A percentile compares a stretch with the other conserved stretches of the same genome.
Conservation (phyloP, 1,139 yeast species). For the Hansenula sp. region DNA sequence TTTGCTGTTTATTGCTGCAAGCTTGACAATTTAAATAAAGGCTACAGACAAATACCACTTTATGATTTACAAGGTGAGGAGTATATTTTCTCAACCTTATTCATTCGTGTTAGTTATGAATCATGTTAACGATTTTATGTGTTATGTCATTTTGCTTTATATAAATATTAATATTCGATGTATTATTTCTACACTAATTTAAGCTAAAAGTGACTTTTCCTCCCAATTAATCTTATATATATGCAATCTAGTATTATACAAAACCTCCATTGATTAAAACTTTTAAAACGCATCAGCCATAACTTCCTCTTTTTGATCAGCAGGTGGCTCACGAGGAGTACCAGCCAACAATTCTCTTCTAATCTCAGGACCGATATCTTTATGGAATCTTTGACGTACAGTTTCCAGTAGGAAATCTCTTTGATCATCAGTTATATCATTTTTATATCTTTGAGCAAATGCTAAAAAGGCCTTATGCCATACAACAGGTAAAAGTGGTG, state of each 20-base stretch:
- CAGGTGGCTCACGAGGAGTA: slow-evolving; percentile 31
- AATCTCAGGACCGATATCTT: slow-evolving; percentile 87
- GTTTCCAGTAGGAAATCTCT: slow-evolving; percentile 90
- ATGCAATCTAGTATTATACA: not conserved
- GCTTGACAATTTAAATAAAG: slow-evolving; percentile 56
- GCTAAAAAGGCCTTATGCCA: slow-evolving; percentile 96
- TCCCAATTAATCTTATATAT: too few species aligned
- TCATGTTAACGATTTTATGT: not conserved
- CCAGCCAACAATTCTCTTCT: slow-evolving; percentile 93
- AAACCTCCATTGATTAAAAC: too few species aligned
- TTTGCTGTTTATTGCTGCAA: slow-evolving; percentile 60
- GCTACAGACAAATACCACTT: slow-evolving; percentile 77
- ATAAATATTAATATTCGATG: not conserved
- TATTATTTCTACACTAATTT: too few species aligned
- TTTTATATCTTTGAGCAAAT: slow-evolving; percentile 93
- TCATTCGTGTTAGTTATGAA: slow-evolving; percentile 45
- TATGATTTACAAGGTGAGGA: slow-evolving; percentile 79
- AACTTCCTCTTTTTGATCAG: slow-evolving; percentile 17
- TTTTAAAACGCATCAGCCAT: slow-evolving; percentile 23
- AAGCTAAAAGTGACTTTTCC: too few species aligned
- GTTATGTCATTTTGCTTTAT: not conserved
- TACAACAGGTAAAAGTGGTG: slow-evolving; percentile 84
- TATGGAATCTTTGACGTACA: slow-evolving; percentile 84
- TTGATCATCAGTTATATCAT: slow-evolving; percentile 96
- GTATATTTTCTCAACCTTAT: slow-evolving; percentile 71